A percentile compares a stretch with the other conserved stretches of the same genome.
Evolutionary conservation across 2,329 filamentous ascomycete species (phyloP).

Genomic region (Penicillium glabrum): DNA sequence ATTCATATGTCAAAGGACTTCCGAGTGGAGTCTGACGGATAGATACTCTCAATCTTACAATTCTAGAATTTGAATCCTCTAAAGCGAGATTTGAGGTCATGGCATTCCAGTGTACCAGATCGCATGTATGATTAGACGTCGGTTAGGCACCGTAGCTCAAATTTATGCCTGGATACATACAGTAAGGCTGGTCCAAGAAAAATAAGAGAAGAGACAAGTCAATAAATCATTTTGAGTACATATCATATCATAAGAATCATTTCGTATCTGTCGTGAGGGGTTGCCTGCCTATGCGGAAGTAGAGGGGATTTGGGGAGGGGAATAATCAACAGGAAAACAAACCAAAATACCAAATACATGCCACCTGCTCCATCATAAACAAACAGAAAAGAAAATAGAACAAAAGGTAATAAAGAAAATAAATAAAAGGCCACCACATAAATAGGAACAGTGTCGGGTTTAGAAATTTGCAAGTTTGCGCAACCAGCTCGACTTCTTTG

Average conservation of each 20-base stretch:
- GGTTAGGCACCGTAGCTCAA: too few relatives aligned
- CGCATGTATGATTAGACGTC: neutral
- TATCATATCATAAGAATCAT: conserved; percentile 4
- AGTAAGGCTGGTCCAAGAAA: too few relatives aligned
- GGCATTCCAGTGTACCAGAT: neutral
- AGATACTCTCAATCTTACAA: neutral
- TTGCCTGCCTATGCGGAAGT: neutral
- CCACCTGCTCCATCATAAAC: neutral
- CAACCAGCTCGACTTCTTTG: conserved; percentile 45
- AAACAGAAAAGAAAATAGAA: neutral
- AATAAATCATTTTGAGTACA: conserved; percentile 1
- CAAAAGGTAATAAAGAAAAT: neutral
- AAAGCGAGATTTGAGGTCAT: neutral
- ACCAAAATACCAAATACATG: neutral
- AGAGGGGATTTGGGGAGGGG: neutral
- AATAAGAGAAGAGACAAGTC: neutral
- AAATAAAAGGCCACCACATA: neutral
- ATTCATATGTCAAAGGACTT: neutral
- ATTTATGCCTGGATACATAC: neutral
- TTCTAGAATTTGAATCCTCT: too few relatives aligned
- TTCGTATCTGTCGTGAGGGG: conserved; percentile 11
- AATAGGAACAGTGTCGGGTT: neutral
- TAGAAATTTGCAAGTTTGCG: conserved; percentile 42
- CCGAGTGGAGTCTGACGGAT: neutral
- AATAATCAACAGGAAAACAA: neutral